Evolutionary conservation across 108 stramenopile species (phyloP), one percentile per base, ranked within the genome.

Genomic region (Skeletonema potamos): DNA sequence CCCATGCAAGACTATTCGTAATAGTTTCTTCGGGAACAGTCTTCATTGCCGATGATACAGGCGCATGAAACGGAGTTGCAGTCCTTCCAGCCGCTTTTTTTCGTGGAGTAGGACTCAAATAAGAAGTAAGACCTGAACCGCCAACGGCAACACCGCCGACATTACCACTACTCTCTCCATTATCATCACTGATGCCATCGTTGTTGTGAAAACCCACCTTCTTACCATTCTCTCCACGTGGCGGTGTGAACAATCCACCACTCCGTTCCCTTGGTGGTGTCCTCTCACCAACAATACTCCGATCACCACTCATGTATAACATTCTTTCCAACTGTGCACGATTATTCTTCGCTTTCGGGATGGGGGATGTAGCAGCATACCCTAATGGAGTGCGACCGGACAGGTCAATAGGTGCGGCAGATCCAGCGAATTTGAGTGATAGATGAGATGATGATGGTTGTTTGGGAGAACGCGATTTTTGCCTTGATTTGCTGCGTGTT

Each of bases 381-480:
- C 90, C 90, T 24, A 86, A 70, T 5, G 94, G 86, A 3, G 91
- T 95, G 2, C 81, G 77, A 37, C 87, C 88, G 58, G 71, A 41
- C 26, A 92, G 48, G 64, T 92, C 94, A 5, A 86, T 48, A 11
- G 87, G 90, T 10, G 84, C 78, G 32, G 44, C 7, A 24, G 26
- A 34, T 15, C 84, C 84, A 26, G 69, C 32, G n/a, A 77, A 77
- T 24, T 60, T 62, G 8, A 68, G 68, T 27, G 68, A 41, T 8
- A 22, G 17, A 4, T 5, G n/a, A 59, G 67, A 32, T 6, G 66
- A 55, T 15, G 54, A 44, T 27, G 58, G 59, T 17, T 33, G 70
- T 59, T 41, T 48, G 46, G 71, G 71, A 8, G 71, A 72, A 32
- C 33, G 71, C 22, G 48, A 51, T 51, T 51, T 51, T 51, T 34